Percentiles rank a stretch among this genome's conserved stretches.
Evolutionary conservation across 148 eudicot genomes (phyloP).

Genomic region (Heliosperma pusillum): DNA sequence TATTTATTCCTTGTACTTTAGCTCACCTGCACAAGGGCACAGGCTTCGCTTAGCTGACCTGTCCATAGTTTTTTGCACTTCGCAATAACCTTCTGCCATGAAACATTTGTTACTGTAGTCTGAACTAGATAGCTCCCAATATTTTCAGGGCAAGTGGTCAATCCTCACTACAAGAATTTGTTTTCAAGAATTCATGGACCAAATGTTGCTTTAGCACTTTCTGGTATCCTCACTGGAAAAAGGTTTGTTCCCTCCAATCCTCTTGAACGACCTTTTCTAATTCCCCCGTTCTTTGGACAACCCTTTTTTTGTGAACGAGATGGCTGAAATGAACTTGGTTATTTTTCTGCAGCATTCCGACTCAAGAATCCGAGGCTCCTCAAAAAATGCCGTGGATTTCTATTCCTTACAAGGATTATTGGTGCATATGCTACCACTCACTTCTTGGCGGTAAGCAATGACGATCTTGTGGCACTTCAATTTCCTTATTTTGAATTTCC

Average conservation of each 20-base stretch:
- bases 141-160: slow-evolving; percentile 64
- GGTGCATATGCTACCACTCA: slow-evolving; percentile 71
- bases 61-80: background rate
- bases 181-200: slow-evolving; percentile 43
- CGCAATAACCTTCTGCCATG: background rate
- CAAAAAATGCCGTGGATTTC: slow-evolving; percentile 64
- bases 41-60: background rate
- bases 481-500: background rate
- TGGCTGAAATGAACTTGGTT: background rate
- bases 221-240: slow-evolving; percentile 78
- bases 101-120: background rate
- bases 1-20: background rate
- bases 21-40: background rate
- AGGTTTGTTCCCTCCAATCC: slow-evolving; percentile 39
- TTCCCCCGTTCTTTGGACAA: background rate
- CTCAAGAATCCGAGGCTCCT: slow-evolving; percentile 40
- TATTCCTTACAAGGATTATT: slow-evolving; percentile 68
- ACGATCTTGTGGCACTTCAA: background rate
- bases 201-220: slow-evolving; percentile 46
- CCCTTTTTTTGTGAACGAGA: background rate
- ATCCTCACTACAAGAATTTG: slow-evolving; percentile 48
- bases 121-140: slow-evolving; percentile 2
- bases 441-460: slow-evolving; percentile 46
- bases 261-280: background rate
- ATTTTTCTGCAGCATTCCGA: slow-evolving; percentile 39